phyloP scores from a whole-genome alignment of 345 rosid species.

The Dimocarpus longan region DNA sequence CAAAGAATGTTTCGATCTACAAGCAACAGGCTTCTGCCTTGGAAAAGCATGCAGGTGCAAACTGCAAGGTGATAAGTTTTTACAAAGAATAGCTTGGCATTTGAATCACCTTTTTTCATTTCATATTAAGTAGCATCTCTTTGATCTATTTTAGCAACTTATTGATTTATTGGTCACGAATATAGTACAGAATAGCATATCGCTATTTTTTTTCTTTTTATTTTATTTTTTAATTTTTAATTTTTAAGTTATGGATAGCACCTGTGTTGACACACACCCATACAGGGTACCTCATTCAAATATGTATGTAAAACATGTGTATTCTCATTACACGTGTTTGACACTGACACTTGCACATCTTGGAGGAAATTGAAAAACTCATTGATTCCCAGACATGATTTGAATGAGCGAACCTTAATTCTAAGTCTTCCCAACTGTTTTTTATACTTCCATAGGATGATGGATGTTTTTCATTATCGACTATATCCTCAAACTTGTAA shows the following conservation, averaged over 20 bases:
- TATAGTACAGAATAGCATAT: not conserved
- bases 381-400: not conserved
- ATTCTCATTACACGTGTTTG: no score
- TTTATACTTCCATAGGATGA: not conserved
- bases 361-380: not conserved
- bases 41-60: slow-evolving; percentile 86
- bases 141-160: not conserved
- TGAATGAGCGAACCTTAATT: not conserved
- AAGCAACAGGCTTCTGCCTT: slow-evolving; percentile 96
- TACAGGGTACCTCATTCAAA: not conserved
- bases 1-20: slow-evolving; percentile 95
- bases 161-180: not conserved
- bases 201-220: not conserved
- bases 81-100: not conserved
- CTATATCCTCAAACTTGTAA: not conserved
- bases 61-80: slow-evolving; percentile 82
- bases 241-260: not conserved
- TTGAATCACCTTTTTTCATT: not conserved
- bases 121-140: not conserved
- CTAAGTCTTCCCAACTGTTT: not conserved
- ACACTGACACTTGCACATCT: not conserved
- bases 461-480: not conserved
- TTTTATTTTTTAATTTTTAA: not conserved
- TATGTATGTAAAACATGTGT: not conserved
- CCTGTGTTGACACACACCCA: not conserved